Base-by-base conservation (phyloP, 2,329 filamentous ascomycete species). In the Ophiostoma sp. region DNA sequence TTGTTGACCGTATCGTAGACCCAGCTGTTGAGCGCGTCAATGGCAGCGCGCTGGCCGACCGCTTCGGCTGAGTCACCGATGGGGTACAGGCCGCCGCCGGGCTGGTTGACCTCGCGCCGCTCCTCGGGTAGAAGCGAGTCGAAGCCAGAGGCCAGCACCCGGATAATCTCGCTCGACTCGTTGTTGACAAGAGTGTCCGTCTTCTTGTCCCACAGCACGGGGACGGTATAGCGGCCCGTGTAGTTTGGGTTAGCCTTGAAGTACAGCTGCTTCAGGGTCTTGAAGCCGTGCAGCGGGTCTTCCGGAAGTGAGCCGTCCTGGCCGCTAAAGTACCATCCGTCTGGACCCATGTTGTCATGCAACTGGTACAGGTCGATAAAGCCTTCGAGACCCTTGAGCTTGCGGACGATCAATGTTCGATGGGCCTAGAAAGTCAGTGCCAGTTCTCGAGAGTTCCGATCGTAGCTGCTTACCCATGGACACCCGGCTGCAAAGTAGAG, bases 381-480 rank as follows among this genome's bases (percentile, higher is more conserved):
- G 68, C 89, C 85, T 71, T 93, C 89, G 0, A 94, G 83, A 0
- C 89, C 89, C 78, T 94, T 94, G 70, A 94, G 81, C 69, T 87
- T 85, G 8, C 52, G 52, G 17, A 57, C 52, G 0, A 57, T 57
- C n/a, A 57, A 15, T 3, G 52, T 57, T 4, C 52, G 52, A 8
- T 57, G 52, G 10, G 52, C 52, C 52, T 57, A 15, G 3, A 57
- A 17, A 15, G 52, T 57, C 11, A 57, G 52, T 3, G 44, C 44
- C 17, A n/a, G 11, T 48, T 13, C n/a, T 27, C n/a, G 6, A 57
- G n/a, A 57, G 7, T 27, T 13, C 4, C 1, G 3, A 15, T 27
- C 8, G 4, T 1, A 15, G 4, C 3, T 8, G 15, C 52, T 57
- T 27, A 57, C 52, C 52, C 52, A 57, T 57, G 52, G 52, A 57